phyloP scores from a whole-genome alignment of 169 alveolate species.

The Eimeria necatrix region DNA sequence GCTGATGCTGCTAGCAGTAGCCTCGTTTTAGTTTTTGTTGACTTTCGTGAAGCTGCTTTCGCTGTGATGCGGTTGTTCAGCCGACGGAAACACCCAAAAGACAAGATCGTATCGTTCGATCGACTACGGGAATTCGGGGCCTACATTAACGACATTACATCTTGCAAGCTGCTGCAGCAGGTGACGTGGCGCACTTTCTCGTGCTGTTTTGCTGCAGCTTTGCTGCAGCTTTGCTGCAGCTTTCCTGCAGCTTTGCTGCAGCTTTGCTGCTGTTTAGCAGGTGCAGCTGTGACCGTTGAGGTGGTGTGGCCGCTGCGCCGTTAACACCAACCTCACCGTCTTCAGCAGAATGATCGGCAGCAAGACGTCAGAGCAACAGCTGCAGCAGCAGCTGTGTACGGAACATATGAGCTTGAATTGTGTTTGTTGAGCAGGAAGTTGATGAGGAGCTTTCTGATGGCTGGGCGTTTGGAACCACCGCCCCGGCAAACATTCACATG shows the following conservation, averaged over 20 bases:
- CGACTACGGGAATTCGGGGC: constrained; percentile 11
- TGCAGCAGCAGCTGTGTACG: neutral
- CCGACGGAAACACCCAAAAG: constrained; percentile 56
- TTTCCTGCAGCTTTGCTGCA: neutral
- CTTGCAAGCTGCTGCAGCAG: constrained; percentile 34
- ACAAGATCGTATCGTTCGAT: constrained; percentile 17
- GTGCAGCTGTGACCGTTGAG: neutral
- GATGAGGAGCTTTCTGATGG: neutral
- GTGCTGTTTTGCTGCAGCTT: neutral
- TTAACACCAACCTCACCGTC: neutral
- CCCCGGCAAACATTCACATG: constrained; percentile 8
- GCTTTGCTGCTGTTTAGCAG: neutral
- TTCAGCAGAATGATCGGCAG: neutral
- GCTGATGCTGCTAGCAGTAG: neutral
- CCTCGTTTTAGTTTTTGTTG: neutral
- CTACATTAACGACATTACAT: constrained; percentile 32
- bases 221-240: neutral
- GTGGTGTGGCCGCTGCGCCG: neutral
- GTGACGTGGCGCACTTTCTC: neutral
- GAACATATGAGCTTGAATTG: neutral
- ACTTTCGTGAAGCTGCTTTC: neutral
- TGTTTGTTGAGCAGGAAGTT: neutral
- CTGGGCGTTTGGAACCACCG: neutral
- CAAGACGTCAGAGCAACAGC: neutral
- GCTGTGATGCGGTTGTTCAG: constrained; percentile 44